Evolutionary conservation across 1,284 basidiomycete genomes (phyloP).

Genomic region (Tilletia indica): DNA sequence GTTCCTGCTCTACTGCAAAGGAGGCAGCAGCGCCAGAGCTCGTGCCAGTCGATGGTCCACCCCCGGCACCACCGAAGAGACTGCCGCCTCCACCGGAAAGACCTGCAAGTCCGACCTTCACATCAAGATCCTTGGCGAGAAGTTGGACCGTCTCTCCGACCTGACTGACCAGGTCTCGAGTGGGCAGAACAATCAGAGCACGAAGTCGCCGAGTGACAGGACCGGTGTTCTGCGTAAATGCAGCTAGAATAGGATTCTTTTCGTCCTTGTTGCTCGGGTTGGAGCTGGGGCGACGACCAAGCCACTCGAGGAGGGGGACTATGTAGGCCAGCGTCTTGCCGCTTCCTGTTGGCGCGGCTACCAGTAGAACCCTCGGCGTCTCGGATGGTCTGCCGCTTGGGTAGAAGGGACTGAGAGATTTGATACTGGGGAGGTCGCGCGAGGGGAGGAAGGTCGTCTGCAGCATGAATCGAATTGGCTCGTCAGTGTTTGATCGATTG

Average conservation of each 20-base stretch:
- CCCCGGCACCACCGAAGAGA: background rate
- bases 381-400: constrained; percentile 61
- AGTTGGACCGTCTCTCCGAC: constrained; percentile 87
- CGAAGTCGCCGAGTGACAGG: constrained; percentile 64
- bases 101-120: constrained; percentile 66
- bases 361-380: constrained; percentile 78
- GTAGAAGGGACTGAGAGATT: constrained; percentile 63
- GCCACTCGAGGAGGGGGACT: constrained; percentile 77
- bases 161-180: constrained; percentile 89
- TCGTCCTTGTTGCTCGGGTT: background rate
- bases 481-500: background rate
- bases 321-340: constrained; percentile 95
- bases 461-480: background rate
- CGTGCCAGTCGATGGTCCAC: constrained; percentile 20
- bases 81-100: background rate
- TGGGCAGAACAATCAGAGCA: constrained; percentile 89
- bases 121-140: constrained; percentile 70
- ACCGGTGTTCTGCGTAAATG: background rate
- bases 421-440: constrained; percentile 23
- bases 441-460: constrained; percentile 35
- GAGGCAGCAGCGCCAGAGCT: constrained; percentile 52
- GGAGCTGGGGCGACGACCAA: constrained; percentile 15
- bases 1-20: constrained; percentile 50
- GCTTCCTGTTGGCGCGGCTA: constrained; percentile 96
- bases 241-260: constrained; percentile 20